phyloP scores from a whole-genome alignment of 2,329 filamentous ascomycete genomes.

The Phyllosticta capitalensis region DNA sequence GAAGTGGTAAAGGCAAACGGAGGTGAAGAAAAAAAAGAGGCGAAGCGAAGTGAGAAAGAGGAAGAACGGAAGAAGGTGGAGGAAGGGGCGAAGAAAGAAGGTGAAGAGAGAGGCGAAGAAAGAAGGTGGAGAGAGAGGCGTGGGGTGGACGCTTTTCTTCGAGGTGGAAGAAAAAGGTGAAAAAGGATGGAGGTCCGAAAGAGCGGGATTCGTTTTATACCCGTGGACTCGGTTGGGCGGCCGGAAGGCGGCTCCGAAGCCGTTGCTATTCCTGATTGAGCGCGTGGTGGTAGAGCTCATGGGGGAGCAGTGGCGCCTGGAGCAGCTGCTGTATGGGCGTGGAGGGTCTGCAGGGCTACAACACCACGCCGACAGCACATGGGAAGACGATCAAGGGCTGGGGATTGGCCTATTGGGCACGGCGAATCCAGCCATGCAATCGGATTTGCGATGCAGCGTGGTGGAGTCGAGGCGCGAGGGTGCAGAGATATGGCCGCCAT shows the following conservation, averaged over 20 bases:
- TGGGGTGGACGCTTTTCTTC: no score
- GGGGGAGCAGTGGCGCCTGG: neutral
- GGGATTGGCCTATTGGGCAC: neutral
- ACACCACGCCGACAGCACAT: neutral
- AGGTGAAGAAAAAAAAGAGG: neutral
- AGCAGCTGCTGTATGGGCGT: neutral
- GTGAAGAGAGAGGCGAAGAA: neutral
- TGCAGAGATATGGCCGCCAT: neutral
- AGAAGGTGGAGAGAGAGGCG: neutral
- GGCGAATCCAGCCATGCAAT: neutral
- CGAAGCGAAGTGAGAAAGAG: neutral
- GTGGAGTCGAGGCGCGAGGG: neutral
- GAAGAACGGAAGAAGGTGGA: slow-evolving; percentile 3
- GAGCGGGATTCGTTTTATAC: neutral
- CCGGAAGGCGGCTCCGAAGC: neutral
- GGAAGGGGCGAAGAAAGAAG: neutral
- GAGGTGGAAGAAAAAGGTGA: neutral
- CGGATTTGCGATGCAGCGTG: neutral
- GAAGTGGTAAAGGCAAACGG: neutral
- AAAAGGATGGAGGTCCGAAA: neutral
- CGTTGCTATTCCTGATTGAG: neutral
- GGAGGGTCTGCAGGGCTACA: neutral
- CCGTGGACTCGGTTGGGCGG: neutral
- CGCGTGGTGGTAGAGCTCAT: neutral
- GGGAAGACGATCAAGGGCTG: neutral